Conservation (phyloP, 768 basidiomycete species). For the Tylopilus vinaceipallidus region DNA sequence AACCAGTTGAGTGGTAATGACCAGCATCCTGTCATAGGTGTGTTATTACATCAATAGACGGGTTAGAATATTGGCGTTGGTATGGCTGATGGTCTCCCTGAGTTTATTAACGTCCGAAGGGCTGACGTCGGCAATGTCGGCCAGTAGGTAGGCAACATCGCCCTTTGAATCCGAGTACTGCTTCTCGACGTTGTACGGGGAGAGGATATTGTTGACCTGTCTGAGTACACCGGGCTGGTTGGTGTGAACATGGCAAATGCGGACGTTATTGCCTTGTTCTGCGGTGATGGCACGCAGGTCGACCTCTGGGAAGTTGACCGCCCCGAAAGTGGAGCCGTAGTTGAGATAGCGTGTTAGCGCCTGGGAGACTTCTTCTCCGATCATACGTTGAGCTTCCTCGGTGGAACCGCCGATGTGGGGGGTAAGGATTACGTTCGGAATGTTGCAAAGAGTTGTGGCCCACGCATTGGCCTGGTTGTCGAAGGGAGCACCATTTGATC, state of each 20-base stretch:
- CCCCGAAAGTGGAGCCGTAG: constrained; percentile 86
- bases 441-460: constrained; percentile 67
- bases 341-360: constrained; percentile 87
- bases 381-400: constrained; percentile 97
- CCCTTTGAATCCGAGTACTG: constrained; percentile 98
- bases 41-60: constrained; percentile 66
- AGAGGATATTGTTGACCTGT: constrained; percentile 90
- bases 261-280: constrained; percentile 77
- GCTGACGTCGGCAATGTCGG: constrained; percentile 92
- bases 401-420: constrained; percentile 99
- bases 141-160: constrained; percentile 92
- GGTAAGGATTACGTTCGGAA: constrained; percentile 93
- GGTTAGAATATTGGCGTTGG: constrained; percentile 86
- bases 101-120: constrained; percentile 74
- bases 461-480: constrained; percentile 87
- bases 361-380: constrained; percentile 90
- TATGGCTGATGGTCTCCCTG: constrained; percentile 73
- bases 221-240: constrained; percentile 95
- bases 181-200: constrained; percentile 97
- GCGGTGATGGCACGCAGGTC: constrained; percentile 89
- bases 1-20: constrained; percentile 52
- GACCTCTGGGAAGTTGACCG: constrained; percentile 99
- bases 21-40: background rate
- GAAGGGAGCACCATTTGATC: constrained; percentile 86
- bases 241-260: constrained; percentile 93